Conservation (phyloP, 1,284 basidiomycete genomes). For the Ustilago bromivora region DNA sequence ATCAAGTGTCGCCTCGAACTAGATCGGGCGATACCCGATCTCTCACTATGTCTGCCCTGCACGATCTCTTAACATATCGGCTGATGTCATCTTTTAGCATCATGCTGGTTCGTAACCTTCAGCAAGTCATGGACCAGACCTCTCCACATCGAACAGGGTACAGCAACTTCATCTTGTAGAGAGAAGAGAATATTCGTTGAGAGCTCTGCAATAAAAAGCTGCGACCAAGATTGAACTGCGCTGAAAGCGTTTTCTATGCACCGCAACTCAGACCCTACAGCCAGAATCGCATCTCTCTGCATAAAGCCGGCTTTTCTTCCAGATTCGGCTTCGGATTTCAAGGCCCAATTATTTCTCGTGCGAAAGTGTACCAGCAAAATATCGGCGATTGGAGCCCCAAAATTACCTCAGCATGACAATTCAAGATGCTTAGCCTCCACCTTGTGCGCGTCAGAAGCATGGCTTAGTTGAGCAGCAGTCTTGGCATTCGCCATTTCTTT, state of each 20-base stretch:
- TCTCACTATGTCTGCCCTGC: too few relatives aligned
- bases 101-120: too few relatives aligned
- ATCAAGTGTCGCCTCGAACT: too few relatives aligned
- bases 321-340: constrained; percentile 25
- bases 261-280: constrained; percentile 26
- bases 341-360: constrained; percentile 8
- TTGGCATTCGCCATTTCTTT: constrained; percentile 1
- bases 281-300: constrained; percentile 23
- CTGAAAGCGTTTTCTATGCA: constrained; percentile 18
- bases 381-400: not conserved
- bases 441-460: constrained; percentile 6
- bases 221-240: constrained; percentile 7
- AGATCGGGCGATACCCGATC: too few relatives aligned
- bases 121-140: too few relatives aligned
- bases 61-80: too few relatives aligned
- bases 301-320: constrained; percentile 29
- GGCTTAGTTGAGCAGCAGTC: constrained; percentile 20
- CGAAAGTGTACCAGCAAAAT: too few relatives aligned
- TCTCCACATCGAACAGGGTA: too few relatives aligned
- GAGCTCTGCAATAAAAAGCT: not conserved
- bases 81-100: too few relatives aligned
- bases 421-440: constrained; percentile 17
- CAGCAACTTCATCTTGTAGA: too few relatives aligned
- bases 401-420: constrained; percentile 34
- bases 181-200: too few relatives aligned